Percentiles rank a stretch among this genome's conserved stretches.
Evolutionary conservation across 306 rosid genomes (phyloP).

Genomic region (Heteromeles arbutifolia): DNA sequence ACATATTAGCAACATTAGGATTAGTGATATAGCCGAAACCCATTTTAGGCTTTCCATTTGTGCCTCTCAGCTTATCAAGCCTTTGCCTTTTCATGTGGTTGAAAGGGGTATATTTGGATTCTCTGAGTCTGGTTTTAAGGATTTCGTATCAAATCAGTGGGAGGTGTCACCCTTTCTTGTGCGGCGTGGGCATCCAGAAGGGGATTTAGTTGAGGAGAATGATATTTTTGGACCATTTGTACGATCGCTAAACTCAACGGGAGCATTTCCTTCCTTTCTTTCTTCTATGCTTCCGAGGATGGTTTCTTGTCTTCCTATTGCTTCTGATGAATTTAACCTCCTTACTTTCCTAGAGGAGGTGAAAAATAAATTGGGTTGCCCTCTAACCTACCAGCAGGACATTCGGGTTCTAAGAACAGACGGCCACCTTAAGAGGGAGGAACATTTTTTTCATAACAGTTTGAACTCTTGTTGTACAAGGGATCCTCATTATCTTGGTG

Average conservation of each 20-base stretch:
- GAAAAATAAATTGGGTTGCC: constrained; percentile 57
- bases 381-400: constrained; percentile 66
- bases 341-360: constrained; percentile 55
- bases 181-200: constrained; percentile 10
- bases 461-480: constrained; percentile 20
- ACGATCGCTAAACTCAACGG: constrained; percentile 31
- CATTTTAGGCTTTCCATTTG: constrained; percentile 64
- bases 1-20: constrained; percentile 39
- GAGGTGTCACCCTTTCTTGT: constrained; percentile 55
- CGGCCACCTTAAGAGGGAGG: constrained; percentile 42
- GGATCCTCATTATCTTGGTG: constrained; percentile 38
- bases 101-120: constrained; percentile 48
- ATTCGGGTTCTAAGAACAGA: constrained; percentile 64
- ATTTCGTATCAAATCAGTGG: constrained; percentile 55
- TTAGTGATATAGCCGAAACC: constrained; percentile 51
- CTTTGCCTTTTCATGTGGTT: constrained; percentile 38
- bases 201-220: constrained; percentile 18
- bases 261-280: constrained; percentile 42
- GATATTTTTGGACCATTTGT: constrained; percentile 39
- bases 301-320: constrained; percentile 73
- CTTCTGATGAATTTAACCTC: constrained; percentile 68
- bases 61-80: constrained; percentile 13
- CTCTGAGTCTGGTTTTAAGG: constrained; percentile 41
- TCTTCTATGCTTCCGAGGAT: constrained; percentile 43
- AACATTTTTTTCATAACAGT: constrained; percentile 49